phyloP scores from a whole-genome alignment of 108 stramenopile genomes.

The Nitzschia palea region DNA sequence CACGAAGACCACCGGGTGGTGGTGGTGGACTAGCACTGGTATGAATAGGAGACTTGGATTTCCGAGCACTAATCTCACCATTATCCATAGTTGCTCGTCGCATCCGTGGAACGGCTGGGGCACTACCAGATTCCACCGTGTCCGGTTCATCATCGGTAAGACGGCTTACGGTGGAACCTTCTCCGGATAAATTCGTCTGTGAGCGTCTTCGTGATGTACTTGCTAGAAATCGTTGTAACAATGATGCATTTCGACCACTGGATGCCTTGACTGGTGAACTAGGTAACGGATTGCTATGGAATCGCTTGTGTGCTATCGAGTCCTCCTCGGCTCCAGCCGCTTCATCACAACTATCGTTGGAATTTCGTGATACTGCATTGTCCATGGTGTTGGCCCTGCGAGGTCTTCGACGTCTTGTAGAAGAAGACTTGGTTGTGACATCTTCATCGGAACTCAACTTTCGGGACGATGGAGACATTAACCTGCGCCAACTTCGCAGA shows the following conservation, averaged over 20 bases:
- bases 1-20: constrained; percentile 1
- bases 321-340: too few species aligned
- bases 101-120: not conserved
- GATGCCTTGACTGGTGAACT: not conserved
- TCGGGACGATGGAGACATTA: too few species aligned
- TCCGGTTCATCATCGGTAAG: constrained; percentile 16
- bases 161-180: constrained; percentile 14
- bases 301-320: not conserved
- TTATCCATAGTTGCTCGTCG: constrained; percentile 12
- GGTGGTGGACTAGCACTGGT: not conserved
- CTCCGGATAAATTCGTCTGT: constrained; percentile 9
- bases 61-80: not conserved
- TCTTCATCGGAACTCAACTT: too few species aligned
- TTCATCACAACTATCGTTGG: not conserved
- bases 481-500: constrained; percentile 1
- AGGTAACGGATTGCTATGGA: not conserved
- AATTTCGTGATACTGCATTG: not conserved
- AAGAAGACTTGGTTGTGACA: too few species aligned
- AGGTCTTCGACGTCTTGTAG: constrained; percentile 5
- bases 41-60: not conserved
- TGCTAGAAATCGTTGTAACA: constrained; percentile 7
- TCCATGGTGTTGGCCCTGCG: constrained; percentile 6
- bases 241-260: constrained; percentile 1
- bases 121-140: not conserved
- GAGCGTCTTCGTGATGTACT: constrained; percentile 12